These are phyloP conservation scores for Trametes cubensis DNA, from an alignment of 768 basidiomycete species.

Conservation along the genomic window DNA sequence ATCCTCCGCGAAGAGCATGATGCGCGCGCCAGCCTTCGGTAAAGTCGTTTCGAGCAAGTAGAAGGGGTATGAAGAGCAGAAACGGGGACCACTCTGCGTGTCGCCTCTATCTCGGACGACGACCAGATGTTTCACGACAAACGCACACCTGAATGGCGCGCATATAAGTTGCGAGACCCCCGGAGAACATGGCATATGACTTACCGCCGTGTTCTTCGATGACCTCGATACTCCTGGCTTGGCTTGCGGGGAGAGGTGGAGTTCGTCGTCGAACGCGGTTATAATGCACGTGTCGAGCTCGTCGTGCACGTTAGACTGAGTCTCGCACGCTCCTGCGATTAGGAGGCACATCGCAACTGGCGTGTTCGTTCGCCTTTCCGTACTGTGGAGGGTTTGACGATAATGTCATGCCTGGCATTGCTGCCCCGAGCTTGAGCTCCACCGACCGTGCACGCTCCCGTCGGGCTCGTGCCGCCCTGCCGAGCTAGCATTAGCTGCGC, in stretches of 20 bases:
- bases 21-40: constrained; percentile 93
- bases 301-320: too few species aligned
- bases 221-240: constrained; percentile 87
- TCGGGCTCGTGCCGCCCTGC: too few species aligned
- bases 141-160: constrained; percentile 66
- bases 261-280: constrained; percentile 12
- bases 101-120: constrained; percentile 96
- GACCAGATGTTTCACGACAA: constrained; percentile 99
- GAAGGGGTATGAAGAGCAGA: constrained; percentile 95
- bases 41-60: constrained; percentile 91
- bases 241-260: background rate
- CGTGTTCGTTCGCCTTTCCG: too few species aligned
- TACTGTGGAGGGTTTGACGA: too few species aligned
- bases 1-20: constrained; percentile 96
- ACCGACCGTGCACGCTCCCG: too few species aligned
- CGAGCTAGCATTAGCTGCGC: too few species aligned
- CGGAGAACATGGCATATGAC: constrained; percentile 27
- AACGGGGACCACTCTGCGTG: constrained; percentile 96
- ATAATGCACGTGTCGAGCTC: constrained; percentile 22
- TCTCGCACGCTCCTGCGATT: too few species aligned
- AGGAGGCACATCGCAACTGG: too few species aligned
- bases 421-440: too few species aligned
- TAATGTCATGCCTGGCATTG: too few species aligned
- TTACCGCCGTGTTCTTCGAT: constrained; percentile 95
- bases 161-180: background rate